phyloP scores from a whole-genome alignment of 495 filamentous ascomycete genomes.

The Penicillium bovifimosum region DNA sequence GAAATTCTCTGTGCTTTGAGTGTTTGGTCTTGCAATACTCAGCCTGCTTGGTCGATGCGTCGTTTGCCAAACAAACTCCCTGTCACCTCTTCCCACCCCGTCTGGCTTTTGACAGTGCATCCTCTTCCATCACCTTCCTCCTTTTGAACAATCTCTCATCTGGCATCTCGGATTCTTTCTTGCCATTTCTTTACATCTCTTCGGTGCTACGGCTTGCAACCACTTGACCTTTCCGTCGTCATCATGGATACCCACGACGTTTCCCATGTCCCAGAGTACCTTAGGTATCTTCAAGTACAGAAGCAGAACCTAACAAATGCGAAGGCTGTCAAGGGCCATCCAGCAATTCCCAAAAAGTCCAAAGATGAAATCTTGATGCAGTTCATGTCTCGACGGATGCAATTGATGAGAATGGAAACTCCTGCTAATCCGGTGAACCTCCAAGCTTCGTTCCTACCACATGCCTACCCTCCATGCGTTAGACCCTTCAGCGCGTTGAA shows the following conservation, averaged over 20 bases:
- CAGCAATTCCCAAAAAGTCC: conserved; percentile 12
- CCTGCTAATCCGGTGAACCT: background rate
- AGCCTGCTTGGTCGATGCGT: no score
- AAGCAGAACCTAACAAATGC: conserved; percentile 14
- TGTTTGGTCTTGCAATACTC: no score
- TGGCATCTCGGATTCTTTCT: no score
- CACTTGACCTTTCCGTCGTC: no score
- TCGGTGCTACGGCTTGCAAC: no score
- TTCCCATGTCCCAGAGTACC: conserved; percentile 10
- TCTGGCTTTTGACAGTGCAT: no score
- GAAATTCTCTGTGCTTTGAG: no score
- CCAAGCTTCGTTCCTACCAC: conserved; percentile 18
- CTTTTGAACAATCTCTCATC: no score
- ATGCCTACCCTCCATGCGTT: conserved; percentile 20
- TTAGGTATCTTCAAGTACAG: conserved; percentile 8
- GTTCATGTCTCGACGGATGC: conserved; percentile 17
- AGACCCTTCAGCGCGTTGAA: conserved; percentile 14
- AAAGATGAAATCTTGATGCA: conserved; percentile 17
- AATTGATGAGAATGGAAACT: conserved; percentile 3
- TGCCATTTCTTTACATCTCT: no score
- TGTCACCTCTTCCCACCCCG: no score
- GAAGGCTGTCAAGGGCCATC: conserved; percentile 13
- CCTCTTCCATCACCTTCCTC: no score
- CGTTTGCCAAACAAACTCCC: no score
- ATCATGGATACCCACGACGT: conserved; percentile 30